Base-by-base conservation (phyloP, 441 rosid genomes). In the Cnidoscolus chayamansa region DNA sequence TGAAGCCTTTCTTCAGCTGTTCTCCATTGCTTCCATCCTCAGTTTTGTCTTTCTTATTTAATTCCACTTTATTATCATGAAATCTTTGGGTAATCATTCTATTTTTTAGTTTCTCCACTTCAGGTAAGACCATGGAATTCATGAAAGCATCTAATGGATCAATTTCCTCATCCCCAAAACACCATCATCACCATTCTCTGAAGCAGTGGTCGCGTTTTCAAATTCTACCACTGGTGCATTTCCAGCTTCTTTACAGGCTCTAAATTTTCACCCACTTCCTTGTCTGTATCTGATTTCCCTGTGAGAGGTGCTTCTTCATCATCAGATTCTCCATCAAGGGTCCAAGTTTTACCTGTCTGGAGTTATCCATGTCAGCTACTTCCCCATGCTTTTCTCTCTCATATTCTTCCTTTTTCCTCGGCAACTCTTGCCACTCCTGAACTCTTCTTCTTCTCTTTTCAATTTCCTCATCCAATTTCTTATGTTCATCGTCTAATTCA, bases 361-460 rank as follows among this genome's bases (percentile, higher is more conserved):
- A 75, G 76, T 83, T 83, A 63, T 84, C 83, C 13, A 10, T 81
- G 78, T 71, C 83, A 7, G 70, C 67, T 7, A 50, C 79, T 48
- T 82, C 90, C 19, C 90, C 95, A 0, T 40, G 76, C 74, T 84
- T 90, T 64, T 86, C 87, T 60, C 82, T 79, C 79, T 88, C 91
- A 1, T 82, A 69, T 68, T 94, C 97, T 79, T 91, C 96, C 82
- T 87, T 93, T 83, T 89, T 84, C 88, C 97, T 89, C 87, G 75
- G 88, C 68, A 88, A 71, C 76, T 92, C 98, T 78, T 94, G 98
- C 98, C 98, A 92, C 80, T 94, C 97, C 79, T 92, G 98, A 58
- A 94, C 97, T 82, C 98, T 86, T 77, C 97, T 88, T 81, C 98
- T 88, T 78, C 98, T 83, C 77, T 92, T 94, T 74, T 94, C 98